Percentiles rank a stretch among this genome's conserved stretches.
phyloP scores from a whole-genome alignment of 495 filamentous ascomycete species.

The Hyaloscypha hepaticicola region DNA sequence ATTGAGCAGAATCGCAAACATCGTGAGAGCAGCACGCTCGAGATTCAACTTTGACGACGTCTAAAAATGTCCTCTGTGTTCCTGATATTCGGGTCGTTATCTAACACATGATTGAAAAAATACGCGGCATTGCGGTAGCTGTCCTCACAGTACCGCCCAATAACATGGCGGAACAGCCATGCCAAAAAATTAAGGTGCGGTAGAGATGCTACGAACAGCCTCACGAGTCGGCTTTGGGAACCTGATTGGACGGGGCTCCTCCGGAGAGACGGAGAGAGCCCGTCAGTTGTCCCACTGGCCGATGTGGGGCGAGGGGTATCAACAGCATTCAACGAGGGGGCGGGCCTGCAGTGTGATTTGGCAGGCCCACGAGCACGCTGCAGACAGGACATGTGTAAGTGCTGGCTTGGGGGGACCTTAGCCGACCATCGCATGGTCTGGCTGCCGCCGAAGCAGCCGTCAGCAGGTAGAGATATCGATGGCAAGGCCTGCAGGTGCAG shows the following conservation, averaged over 20 bases:
- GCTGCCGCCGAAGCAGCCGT: neutral
- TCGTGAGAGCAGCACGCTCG: slow-evolving; percentile 1
- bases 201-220: too few relatives aligned
- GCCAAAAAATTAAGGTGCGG: slow-evolving; percentile 20
- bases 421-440: neutral
- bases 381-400: neutral
- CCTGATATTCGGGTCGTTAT: slow-evolving; percentile 13
- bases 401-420: neutral
- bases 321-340: neutral
- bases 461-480: neutral
- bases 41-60: slow-evolving; percentile 18
- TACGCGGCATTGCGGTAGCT: slow-evolving; percentile 13
- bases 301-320: neutral
- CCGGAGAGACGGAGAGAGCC: slow-evolving; percentile 16
- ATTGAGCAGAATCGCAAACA: slow-evolving; percentile 1
- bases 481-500: slow-evolving; percentile 1
- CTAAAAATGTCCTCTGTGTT: slow-evolving; percentile 17
- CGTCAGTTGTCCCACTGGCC: slow-evolving; percentile 2
- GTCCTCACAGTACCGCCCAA: slow-evolving; percentile 13
- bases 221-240: neutral
- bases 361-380: neutral
- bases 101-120: slow-evolving; percentile 22
- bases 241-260: slow-evolving; percentile 13
- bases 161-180: slow-evolving; percentile 9
- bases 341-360: slow-evolving; percentile 7